Percentiles rank a stretch among this genome's conserved stretches.
These are phyloP conservation scores for Umbelopsis sp. DNA, from an alignment of 371 early-diverging fungal genomes.

Conservation along the genomic window DNA sequence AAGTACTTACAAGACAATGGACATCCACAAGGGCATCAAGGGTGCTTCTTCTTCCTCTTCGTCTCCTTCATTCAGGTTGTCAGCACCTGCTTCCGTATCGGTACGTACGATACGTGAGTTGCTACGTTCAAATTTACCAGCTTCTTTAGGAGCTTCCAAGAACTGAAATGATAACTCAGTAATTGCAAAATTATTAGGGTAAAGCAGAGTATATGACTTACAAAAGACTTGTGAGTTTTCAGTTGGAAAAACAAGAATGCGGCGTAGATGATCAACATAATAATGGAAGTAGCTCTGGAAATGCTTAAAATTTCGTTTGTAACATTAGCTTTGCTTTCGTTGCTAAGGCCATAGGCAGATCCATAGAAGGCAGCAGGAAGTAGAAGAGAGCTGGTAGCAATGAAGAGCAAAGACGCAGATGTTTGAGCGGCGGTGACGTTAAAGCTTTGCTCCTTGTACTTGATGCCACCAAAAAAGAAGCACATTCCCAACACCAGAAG, in stretches of 20 bases:
- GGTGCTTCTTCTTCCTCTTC: constrained; percentile 58
- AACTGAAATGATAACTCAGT: constrained; percentile 23
- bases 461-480: constrained; percentile 78
- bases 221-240: constrained; percentile 69
- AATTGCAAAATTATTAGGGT: constrained; percentile 12
- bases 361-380: constrained; percentile 81
- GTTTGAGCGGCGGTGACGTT: constrained; percentile 84
- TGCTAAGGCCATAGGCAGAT: constrained; percentile 27
- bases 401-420: constrained; percentile 72
- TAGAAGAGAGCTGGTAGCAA: constrained; percentile 75
- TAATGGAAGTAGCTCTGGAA: constrained; percentile 73
- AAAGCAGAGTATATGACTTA: constrained; percentile 25
- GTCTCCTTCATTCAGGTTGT: constrained; percentile 33
- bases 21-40: constrained; percentile 57
- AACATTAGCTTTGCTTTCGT: constrained; percentile 28
- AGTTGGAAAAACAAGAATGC: constrained; percentile 82
- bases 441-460: constrained; percentile 71
- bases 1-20: constrained; percentile 42
- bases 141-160: constrained; percentile 29
- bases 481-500: constrained; percentile 79
- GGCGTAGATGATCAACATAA: constrained; percentile 75
- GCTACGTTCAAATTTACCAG: constrained; percentile 23
- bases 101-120: constrained; percentile 22
- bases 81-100: constrained; percentile 29
- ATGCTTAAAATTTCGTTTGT: constrained; percentile 57